Evolutionary conservation across 305 asterid genomes (phyloP).

Genomic region (Galium porrigens): DNA sequence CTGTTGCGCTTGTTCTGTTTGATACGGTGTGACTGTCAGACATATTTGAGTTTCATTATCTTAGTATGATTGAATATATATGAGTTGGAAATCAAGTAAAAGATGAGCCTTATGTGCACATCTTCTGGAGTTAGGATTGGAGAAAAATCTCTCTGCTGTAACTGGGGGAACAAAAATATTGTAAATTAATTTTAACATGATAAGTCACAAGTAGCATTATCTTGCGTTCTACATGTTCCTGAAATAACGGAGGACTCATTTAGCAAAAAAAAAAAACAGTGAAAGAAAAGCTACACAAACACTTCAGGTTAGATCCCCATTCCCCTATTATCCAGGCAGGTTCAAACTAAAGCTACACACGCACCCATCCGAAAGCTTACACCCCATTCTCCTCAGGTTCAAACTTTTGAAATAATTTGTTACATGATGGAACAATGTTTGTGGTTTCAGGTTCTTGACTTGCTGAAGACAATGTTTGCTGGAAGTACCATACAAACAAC

Average conservation of each 20-base stretch:
- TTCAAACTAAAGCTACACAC: not conserved
- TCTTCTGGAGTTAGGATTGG: not conserved
- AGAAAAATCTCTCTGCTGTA: not conserved
- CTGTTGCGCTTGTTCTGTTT: not conserved
- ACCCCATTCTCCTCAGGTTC: not conserved
- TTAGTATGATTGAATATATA: not conserved
- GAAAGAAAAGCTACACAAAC: not conserved
- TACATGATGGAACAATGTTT: not conserved
- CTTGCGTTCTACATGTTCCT: not conserved
- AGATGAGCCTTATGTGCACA: not conserved
- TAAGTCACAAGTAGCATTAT: not conserved
- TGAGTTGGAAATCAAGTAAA: not conserved
- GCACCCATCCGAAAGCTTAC: not conserved
- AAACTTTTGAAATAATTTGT: not conserved
- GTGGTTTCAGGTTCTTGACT: slow-evolving; percentile 56
- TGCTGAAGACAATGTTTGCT: slow-evolving; percentile 72
- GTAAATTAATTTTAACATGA: not conserved
- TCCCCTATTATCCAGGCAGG: not conserved
- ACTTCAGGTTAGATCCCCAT: no score
- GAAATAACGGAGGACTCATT: not conserved
- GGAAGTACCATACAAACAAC: slow-evolving; percentile 30
- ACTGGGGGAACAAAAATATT: not conserved
- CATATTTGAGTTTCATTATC: not conserved
- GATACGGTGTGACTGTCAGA: not conserved
- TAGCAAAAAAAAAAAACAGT: not conserved